Evolutionary conservation across 495 filamentous ascomycete species (phyloP).

Genomic region (Pseudoneurospora amorphoporcata): DNA sequence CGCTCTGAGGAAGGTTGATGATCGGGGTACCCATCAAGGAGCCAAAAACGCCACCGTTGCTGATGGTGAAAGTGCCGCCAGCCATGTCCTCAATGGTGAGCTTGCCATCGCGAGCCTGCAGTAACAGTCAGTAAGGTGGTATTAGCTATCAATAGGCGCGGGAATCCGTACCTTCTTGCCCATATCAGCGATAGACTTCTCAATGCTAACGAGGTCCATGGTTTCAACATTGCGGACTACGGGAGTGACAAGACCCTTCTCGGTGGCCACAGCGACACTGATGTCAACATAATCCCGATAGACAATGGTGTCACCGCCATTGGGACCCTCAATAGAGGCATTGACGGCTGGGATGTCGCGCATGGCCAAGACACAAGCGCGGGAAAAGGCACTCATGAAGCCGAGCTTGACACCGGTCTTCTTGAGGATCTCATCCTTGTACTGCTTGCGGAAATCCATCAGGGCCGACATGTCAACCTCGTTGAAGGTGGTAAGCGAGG

Average conservation of each 20-base stretch:
- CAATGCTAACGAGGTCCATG: conserved; percentile 80
- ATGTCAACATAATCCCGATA: conserved; percentile 98
- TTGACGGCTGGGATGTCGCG: conserved; percentile 92
- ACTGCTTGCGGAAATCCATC: conserved; percentile 92
- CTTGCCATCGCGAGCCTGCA: conserved; percentile 83
- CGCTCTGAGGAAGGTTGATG: conserved; percentile 94
- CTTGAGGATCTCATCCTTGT: conserved; percentile 94
- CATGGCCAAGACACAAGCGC: conserved; percentile 87
- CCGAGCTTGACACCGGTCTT: conserved; percentile 95
- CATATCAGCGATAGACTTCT: conserved; percentile 83
- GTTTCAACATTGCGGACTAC: conserved; percentile 89
- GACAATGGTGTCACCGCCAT: conserved; percentile 93
- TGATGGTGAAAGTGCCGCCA: conserved; percentile 96
- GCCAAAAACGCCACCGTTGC: conserved; percentile 68
- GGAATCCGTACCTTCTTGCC: conserved; percentile 70
- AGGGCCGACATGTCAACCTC: conserved; percentile 98
- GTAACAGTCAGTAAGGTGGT: conserved; percentile 10
- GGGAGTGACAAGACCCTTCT: conserved; percentile 94
- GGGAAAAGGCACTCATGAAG: conserved; percentile 97
- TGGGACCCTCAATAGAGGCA: conserved; percentile 91
- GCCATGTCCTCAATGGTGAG: conserved; percentile 99
- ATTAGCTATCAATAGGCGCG: neutral
- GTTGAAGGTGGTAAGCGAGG: conserved; percentile 96
- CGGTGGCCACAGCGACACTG: conserved; percentile 92
- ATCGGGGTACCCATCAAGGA: conserved; percentile 96